Evolutionary conservation across 2,329 filamentous ascomycete species (phyloP).

Genomic region (Stachybotrys chartarum): DNA sequence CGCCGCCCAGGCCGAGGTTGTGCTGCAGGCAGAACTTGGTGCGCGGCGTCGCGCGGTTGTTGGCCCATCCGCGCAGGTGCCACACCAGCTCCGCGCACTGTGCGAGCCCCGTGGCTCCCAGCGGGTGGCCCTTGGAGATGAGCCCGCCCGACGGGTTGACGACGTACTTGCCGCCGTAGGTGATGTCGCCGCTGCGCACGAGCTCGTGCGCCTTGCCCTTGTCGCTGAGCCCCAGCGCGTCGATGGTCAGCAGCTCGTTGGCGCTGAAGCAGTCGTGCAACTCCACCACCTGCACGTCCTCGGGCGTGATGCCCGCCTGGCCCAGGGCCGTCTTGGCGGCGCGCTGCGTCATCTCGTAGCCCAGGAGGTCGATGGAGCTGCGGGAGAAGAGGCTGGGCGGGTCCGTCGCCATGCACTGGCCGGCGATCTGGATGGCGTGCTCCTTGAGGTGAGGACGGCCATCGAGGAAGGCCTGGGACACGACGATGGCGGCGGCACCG

Average conservation of each 20-base stretch:
- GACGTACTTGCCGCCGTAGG: conserved; percentile 76
- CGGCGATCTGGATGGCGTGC: conserved; percentile 83
- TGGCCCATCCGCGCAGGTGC: conserved; percentile 94
- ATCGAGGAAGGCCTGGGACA: conserved; percentile 83
- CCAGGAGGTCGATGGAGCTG: conserved; percentile 81
- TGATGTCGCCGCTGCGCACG: conserved; percentile 81
- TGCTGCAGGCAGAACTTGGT: conserved; percentile 79
- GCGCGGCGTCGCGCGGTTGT: conserved; percentile 66
- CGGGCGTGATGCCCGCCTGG: conserved; percentile 63
- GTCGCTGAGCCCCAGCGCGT: conserved; percentile 72
- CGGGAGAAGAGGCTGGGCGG: conserved; percentile 69
- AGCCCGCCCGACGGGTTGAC: conserved; percentile 92
- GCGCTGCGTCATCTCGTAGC: conserved; percentile 72
- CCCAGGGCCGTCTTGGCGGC: conserved; percentile 64
- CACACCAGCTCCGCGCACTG: conserved; percentile 94
- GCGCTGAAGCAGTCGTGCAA: conserved; percentile 95
- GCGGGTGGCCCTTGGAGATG: conserved; percentile 92
- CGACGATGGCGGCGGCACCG: conserved; percentile 78
- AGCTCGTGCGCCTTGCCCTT: conserved; percentile 87
- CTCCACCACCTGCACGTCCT: conserved; percentile 78
- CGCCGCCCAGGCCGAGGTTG: conserved; percentile 86
- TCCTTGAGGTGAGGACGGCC: conserved; percentile 72
- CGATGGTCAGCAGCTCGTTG: conserved; percentile 87
- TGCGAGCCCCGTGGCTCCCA: conserved; percentile 89
- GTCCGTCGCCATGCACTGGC: conserved; percentile 84